A percentile compares a stretch with the other conserved stretches of the same genome.
Evolutionary conservation across 306 rosid genomes (phyloP).

Genomic region (Pyrus bretschneideri): DNA sequence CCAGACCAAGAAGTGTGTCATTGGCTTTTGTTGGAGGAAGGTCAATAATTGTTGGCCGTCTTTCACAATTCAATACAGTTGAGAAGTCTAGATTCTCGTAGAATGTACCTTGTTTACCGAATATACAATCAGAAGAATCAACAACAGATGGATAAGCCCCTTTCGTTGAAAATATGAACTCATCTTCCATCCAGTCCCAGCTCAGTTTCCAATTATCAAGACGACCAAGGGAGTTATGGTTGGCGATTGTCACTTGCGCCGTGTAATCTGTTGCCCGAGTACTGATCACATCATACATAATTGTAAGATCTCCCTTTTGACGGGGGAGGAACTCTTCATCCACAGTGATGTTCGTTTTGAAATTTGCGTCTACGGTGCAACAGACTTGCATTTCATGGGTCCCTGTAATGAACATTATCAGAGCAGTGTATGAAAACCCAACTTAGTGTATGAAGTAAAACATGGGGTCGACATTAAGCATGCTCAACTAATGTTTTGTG

Average conservation of each 20-base stretch:
- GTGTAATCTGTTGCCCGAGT: conserved; percentile 60
- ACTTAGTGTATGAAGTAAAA: not conserved
- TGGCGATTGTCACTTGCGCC: conserved; percentile 79
- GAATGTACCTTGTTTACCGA: conserved; percentile 53
- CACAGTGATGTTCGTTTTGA: conserved; percentile 49
- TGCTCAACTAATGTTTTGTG: not conserved
- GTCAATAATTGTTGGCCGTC: conserved; percentile 74
- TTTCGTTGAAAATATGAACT: conserved; percentile 69
- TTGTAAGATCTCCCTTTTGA: conserved; percentile 79
- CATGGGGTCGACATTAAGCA: too few relatives aligned
- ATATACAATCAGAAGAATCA: conserved; percentile 74
- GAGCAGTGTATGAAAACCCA: not conserved
- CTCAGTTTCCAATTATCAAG: conserved; percentile 88
- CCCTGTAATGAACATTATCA: conserved; percentile 30
- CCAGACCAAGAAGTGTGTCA: conserved; percentile 52
- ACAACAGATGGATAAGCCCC: conserved; percentile 85
- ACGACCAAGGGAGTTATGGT: conserved; percentile 86
- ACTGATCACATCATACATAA: conserved; percentile 77
- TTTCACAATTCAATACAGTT: conserved; percentile 65
- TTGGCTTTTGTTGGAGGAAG: conserved; percentile 78
- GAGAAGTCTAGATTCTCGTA: conserved; percentile 55
- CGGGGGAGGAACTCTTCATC: conserved; percentile 58
- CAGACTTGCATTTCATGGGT: conserved; percentile 58
- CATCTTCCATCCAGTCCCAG: conserved; percentile 93
- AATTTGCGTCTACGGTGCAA: conserved; percentile 45